Base-by-base conservation (phyloP, 2,329 filamentous ascomycete species). In the Colletotrichum caudatum region DNA sequence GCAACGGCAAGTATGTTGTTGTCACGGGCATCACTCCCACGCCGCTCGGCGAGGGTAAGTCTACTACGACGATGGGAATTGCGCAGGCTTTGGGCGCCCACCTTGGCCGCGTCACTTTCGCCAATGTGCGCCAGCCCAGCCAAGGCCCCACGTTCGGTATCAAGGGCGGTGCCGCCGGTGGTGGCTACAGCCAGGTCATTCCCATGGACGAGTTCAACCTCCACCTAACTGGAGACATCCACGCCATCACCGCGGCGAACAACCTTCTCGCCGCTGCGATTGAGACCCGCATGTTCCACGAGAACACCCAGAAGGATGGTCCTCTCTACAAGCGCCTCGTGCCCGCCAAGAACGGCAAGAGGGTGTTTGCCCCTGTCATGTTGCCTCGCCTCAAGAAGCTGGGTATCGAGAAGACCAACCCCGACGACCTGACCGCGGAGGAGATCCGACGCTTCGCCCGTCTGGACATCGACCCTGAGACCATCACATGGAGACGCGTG, bases 181-280 rank as follows among this genome's bases (percentile, higher is more conserved):
- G 96, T 81, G 96, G 96, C 50, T 99, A 98, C 89, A 97, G 94
- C 81, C 96, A 99, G 82, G 96, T 99, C 79, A 98, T 99, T 77
- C 96, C 96, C 71, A 99, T 99, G 96, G 96, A 99, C 78, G 96
- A 99, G 82, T 99, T 99, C 87, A 99, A 99, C 84, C 86, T 99
- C 79, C 96, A 99, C 82, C 85, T 99, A 78, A 99, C 96, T 66
- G 96, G 96, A 78, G 96, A 99, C 80, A 98, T 99, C 69, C 96
- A 99, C 81, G 96, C 96, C 75, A 96, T 99, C 78, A 94, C 94
- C 64, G 95, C 95, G 37, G 96, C 96, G 48, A 99, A 98, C 88
- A 99, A 99, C 83, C 87, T 99, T 69, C 89, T 99, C 54, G 95
- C 96, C 56, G 96, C 96, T 66, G 96, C 96, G 46, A 97, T 99